Conservation (phyloP, 345 rosid species). For the Eucalyptus paniculata region DNA sequence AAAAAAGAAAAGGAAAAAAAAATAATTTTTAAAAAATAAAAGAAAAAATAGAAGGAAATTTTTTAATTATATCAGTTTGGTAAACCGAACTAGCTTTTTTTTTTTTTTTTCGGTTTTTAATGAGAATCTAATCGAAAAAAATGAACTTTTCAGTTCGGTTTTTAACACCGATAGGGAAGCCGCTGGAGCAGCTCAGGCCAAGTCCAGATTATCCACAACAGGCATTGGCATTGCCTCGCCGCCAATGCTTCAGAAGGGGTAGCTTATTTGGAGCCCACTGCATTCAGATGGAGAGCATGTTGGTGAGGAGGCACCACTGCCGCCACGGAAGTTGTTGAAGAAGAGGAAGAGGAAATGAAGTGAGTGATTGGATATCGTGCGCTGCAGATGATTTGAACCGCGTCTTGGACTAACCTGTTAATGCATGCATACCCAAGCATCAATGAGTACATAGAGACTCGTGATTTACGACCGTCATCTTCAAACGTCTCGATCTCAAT, state of each 20-base stretch:
- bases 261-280: not conserved
- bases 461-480: not conserved
- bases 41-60: too few relatives aligned
- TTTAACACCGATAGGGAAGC: not conserved
- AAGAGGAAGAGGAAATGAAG: not conserved
- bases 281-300: not conserved
- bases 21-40: too few relatives aligned
- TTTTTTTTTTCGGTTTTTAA: too few relatives aligned
- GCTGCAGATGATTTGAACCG: not conserved
- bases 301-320: not conserved
- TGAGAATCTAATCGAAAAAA: too few relatives aligned
- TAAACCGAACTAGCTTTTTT: too few relatives aligned
- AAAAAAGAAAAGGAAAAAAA: rapidly evolving
- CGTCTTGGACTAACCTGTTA: not conserved
- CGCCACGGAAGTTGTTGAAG: not conserved
- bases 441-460: not conserved
- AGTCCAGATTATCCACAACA: not conserved
- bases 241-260: not conserved
- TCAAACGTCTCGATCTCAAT: not conserved
- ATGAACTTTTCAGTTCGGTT: too few relatives aligned
- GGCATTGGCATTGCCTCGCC: not conserved
- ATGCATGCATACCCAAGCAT: not conserved
- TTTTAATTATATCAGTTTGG: too few relatives aligned
- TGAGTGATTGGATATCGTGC: not conserved
- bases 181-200: not conserved